phyloP scores from a whole-genome alignment of 768 basidiomycete genomes.

The Tulasnella sp. region DNA sequence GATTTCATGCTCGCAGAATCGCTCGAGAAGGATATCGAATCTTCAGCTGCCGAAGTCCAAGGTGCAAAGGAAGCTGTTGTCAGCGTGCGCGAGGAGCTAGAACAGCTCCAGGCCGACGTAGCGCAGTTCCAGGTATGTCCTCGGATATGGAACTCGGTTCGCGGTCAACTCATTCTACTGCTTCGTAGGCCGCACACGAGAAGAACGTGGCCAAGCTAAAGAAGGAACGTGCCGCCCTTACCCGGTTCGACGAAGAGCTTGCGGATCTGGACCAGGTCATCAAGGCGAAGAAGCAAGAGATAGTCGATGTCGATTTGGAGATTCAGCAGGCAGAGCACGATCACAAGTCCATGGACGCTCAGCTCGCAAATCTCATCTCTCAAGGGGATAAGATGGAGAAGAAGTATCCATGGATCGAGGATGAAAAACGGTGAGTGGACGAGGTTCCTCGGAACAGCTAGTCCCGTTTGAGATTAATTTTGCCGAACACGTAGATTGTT shows the following conservation, averaged over 20 bases:
- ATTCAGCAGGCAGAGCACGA: slow-evolving; percentile 63
- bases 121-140: slow-evolving; percentile 39
- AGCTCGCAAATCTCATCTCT: slow-evolving; percentile 43
- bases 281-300: slow-evolving; percentile 68
- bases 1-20: slow-evolving; percentile 47
- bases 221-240: slow-evolving; percentile 81
- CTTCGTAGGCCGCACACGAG: slow-evolving; percentile 45
- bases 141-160: background rate
- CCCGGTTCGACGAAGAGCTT: slow-evolving; percentile 82
- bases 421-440: slow-evolving; percentile 71
- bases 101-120: slow-evolving; percentile 47
- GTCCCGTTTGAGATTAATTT: background rate
- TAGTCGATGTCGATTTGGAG: slow-evolving; percentile 57
- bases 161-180: background rate
- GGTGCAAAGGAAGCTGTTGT: slow-evolving; percentile 43
- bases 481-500: slow-evolving; percentile 52
- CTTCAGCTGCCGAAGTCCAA: slow-evolving; percentile 38
- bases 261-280: slow-evolving; percentile 74
- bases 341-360: slow-evolving; percentile 57
- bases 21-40: slow-evolving; percentile 63
- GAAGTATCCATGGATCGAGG: slow-evolving; percentile 77
- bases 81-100: slow-evolving; percentile 55
- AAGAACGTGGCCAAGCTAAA: slow-evolving; percentile 64
- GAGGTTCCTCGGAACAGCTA: background rate
- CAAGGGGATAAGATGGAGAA: slow-evolving; percentile 62